Evolutionary conservation across 2,329 filamentous ascomycete genomes (phyloP), one percentile per base, ranked within the genome.

Genomic region (Ascochyta lentis): DNA sequence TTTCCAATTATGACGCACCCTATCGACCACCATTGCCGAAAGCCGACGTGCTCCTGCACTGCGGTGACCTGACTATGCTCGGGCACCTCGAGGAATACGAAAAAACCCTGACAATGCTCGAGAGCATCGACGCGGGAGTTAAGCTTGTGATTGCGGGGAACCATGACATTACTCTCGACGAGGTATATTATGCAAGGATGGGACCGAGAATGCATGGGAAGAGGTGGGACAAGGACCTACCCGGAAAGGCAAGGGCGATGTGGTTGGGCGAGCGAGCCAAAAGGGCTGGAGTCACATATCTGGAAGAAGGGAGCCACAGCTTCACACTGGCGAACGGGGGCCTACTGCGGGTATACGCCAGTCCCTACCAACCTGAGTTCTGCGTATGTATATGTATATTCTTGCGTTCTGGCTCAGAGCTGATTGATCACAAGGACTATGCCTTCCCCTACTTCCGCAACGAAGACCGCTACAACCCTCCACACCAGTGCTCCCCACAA

Each of bases 71-170:
- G 35, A 87, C 84, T 9, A 80, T 79, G 68, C 72, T 78, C 33
- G 83, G 84, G 5, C 72, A 73, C 10, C 52, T 78, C 10, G 38
- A 68, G 13, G 82, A 86, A 64, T 83, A 85, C 63, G 64, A 78
- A 27, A 56, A 64, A 10, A 78, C 80, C 2, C 63, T 86, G 13
- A 64, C 76, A 5, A 77, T 84, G 71, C 75, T 87, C 6, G 69
- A 73, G 12, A 62, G 64, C 1, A 78, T 84, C 33, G 73, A 82
- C 13, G 84, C 84, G 2, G 78, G 81, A 8, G 69, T 88, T 5
- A 88, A 87, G 64, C 75, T 88, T 23, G 81, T 88, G 19, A 87
- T 88, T 56, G 81, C 85, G 0, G 86, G 86, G 0, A 88, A 88
- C 64, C 86, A 88, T 70, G 85, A 87, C 64, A 75, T 86, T 39